phyloP scores from a whole-genome alignment of 148 eudicot species.

The Camellia granthamiana region DNA sequence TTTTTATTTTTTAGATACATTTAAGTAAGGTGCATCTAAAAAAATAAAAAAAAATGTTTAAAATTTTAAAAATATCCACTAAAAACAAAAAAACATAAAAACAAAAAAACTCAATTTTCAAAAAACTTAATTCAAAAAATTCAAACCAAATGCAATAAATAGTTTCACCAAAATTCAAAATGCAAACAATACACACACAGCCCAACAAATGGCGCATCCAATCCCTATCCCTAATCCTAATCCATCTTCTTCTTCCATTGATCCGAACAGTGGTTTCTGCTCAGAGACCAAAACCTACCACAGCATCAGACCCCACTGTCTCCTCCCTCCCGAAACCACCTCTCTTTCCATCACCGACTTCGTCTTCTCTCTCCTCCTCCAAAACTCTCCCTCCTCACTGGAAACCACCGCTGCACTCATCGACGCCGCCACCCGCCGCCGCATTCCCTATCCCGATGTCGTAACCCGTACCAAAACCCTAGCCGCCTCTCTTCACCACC shows the following conservation, averaged over 20 bases:
- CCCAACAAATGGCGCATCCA: slow-evolving; percentile 2
- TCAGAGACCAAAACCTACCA: slow-evolving; percentile 26
- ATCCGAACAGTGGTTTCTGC: slow-evolving; percentile 28
- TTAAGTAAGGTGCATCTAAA: too few relatives aligned
- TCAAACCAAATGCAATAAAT: too few relatives aligned
- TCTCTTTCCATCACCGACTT: slow-evolving; percentile 22
- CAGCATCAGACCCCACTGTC: slow-evolving; percentile 21
- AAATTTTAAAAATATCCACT: too few relatives aligned
- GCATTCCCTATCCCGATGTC: slow-evolving; percentile 15
- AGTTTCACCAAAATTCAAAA: neutral
- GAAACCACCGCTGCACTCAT: slow-evolving; percentile 19
- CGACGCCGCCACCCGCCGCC: slow-evolving; percentile 28
- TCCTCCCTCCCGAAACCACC: slow-evolving; percentile 24
- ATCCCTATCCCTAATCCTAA: too few relatives aligned
- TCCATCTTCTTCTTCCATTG: slow-evolving; percentile 2
- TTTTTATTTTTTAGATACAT: too few relatives aligned
- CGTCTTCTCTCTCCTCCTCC: slow-evolving; percentile 20
- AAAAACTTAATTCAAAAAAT: too few relatives aligned
- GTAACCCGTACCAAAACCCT: neutral
- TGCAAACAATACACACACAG: neutral
- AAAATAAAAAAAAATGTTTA: too few relatives aligned
- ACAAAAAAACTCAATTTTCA: too few relatives aligned
- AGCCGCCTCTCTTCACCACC: slow-evolving; percentile 15
- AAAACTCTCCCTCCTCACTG: neutral
- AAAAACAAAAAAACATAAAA: too few relatives aligned